A percentile compares a stretch with the other conserved stretches of the same genome.
These are phyloP conservation scores for Evernia prunastri DNA, from an alignment of 495 filamentous ascomycete species.

Conservation along the genomic window DNA sequence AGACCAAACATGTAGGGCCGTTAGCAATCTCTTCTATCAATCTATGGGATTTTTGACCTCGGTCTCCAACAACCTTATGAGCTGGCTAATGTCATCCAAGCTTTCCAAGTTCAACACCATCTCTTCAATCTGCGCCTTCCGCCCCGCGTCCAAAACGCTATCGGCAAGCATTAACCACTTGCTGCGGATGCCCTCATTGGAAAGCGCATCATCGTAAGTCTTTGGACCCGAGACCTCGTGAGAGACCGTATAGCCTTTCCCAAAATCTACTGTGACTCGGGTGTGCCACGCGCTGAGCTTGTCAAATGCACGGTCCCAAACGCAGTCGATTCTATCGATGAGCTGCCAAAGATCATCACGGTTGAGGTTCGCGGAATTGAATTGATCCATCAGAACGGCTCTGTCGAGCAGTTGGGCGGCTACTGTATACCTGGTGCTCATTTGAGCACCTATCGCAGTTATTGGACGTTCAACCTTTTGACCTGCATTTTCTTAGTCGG, in stretches of 20 bases:
- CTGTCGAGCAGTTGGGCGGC: conserved; percentile 39
- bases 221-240: conserved; percentile 23
- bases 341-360: conserved; percentile 37
- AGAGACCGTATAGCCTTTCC: conserved; percentile 17
- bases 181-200: conserved; percentile 35
- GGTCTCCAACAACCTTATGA: neutral
- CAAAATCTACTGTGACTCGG: conserved; percentile 20
- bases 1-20: too few relatives aligned
- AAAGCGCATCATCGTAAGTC: conserved; percentile 29
- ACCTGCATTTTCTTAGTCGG: conserved; percentile 32
- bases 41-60: neutral
- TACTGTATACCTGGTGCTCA: conserved; percentile 39
- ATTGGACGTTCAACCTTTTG: conserved; percentile 35
- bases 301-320: conserved; percentile 28
- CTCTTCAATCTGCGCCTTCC: conserved; percentile 33
- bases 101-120: conserved; percentile 30
- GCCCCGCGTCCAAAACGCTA: conserved; percentile 27
- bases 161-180: conserved; percentile 33
- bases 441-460: conserved; percentile 38
- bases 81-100: conserved; percentile 21
- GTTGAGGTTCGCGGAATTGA: conserved; percentile 31
- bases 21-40: neutral
- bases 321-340: conserved; percentile 35
- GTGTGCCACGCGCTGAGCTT: conserved; percentile 1
- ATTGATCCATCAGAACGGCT: conserved; percentile 33